These are phyloP conservation scores for Luffa aegyptiaca DNA, from an alignment of 306 rosid species.

Conservation along the genomic window DNA sequence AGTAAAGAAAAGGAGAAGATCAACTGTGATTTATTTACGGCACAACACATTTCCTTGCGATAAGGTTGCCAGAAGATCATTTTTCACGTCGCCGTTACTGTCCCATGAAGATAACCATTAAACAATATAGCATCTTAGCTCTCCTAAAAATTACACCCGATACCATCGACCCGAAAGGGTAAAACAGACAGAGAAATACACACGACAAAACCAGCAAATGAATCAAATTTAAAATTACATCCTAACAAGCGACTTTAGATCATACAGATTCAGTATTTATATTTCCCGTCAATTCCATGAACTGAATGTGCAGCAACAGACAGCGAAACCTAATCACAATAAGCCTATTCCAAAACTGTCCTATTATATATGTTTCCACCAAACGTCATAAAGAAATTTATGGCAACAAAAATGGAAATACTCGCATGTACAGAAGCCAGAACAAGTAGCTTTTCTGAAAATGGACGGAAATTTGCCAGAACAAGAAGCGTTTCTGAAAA, in stretches of 20 bases:
- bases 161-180: neutral
- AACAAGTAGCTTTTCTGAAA: neutral
- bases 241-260: neutral
- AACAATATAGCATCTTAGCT: neutral
- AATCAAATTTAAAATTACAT: neutral
- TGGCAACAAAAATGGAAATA: neutral
- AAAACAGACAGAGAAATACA: neutral
- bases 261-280: neutral
- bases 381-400: neutral
- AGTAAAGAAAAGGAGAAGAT: neutral
- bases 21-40: neutral
- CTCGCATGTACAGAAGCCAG: neutral
- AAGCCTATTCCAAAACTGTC: neutral
- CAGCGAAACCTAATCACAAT: neutral
- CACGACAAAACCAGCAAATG: neutral
- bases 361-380: neutral
- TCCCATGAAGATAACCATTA: neutral
- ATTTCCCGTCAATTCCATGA: neutral
- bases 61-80: neutral
- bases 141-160: neutral
- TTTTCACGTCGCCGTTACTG: neutral
- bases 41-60: neutral
- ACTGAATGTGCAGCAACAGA: neutral
- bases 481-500: neutral
- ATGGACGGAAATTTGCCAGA: neutral